A percentile compares a stretch with the other conserved stretches of the same genome.
phyloP scores from a whole-genome alignment of 1,284 basidiomycete genomes.

The Boletus smithii region DNA sequence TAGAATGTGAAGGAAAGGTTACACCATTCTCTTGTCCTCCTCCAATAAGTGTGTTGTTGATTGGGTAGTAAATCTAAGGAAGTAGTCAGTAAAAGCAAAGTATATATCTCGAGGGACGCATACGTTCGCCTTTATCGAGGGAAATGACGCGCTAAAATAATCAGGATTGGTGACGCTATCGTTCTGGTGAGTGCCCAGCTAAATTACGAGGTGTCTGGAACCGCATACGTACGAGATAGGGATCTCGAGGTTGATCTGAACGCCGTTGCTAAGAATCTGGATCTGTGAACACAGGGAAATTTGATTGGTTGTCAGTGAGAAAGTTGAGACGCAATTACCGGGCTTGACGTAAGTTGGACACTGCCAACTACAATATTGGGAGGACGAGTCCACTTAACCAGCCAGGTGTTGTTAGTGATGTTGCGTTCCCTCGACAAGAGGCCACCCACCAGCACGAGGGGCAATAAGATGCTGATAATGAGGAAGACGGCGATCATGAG shows the following conservation, averaged over 20 bases:
- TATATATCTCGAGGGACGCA: slow-evolving; percentile 4
- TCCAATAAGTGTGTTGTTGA: slow-evolving; percentile 62
- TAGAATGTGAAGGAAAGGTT: slow-evolving; percentile 60
- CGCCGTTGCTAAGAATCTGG: slow-evolving; percentile 40
- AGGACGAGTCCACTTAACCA: slow-evolving; percentile 71
- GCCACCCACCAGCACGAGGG: slow-evolving; percentile 63
- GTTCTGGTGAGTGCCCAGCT: slow-evolving; percentile 7
- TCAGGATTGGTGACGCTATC: slow-evolving; percentile 81
- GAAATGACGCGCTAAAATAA: slow-evolving; percentile 75
- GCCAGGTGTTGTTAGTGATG: slow-evolving; percentile 12
- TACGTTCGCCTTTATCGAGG: slow-evolving; percentile 65
- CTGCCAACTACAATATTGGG: slow-evolving; percentile 67
- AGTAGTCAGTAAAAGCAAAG: slow-evolving; percentile 7
- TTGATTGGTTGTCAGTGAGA: slow-evolving; percentile 1
- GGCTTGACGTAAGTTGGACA: slow-evolving; percentile 43
- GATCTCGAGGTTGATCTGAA: slow-evolving; percentile 64
- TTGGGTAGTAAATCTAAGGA: slow-evolving; percentile 67
- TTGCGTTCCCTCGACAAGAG: not conserved
- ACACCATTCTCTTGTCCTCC: slow-evolving; percentile 60
- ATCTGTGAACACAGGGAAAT: slow-evolving; percentile 35
- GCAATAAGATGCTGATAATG: slow-evolving; percentile 65
- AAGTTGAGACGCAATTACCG: slow-evolving; percentile 37
- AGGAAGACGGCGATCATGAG: slow-evolving; percentile 63
- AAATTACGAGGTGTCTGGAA: slow-evolving; percentile 6
- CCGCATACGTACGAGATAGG: slow-evolving; percentile 56